Base-by-base conservation (phyloP, 1,284 basidiomycete species). In the Serendipita sp. region DNA sequence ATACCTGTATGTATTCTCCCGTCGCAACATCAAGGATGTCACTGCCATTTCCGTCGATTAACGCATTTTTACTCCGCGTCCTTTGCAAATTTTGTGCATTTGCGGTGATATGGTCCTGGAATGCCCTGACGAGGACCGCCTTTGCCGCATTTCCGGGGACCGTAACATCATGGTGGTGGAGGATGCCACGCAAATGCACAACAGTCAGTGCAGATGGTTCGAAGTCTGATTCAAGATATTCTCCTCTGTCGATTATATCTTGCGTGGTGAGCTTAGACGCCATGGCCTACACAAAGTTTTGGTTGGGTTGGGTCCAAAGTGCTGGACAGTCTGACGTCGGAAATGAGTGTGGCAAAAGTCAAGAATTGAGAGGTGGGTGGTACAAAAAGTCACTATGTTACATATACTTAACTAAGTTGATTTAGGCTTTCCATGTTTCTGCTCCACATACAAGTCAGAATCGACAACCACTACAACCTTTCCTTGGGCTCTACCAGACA, bases 171-270 rank as follows among this genome's bases (percentile, higher is more conserved):
- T 98, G 91, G 70, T 87, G 87, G 44, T 87, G 82, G 61, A 98
- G 79, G 62, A 97, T 75, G 60, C 86, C 87, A 10, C 91, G 79
- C 3, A 95, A 77, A 69, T 93, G 88, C 13, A 88, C 80, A 41
- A 94, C 82, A 3, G 87, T 95, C 64, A 94, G 81, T 1, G 81
- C 77, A 12, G 78, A 69, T 1, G 93, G 84, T 66, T 97, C 87
- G 67, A 96, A 99, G 67, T 85, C 86, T 5, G 83, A 80, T 60
- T 89, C 80, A 64, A 97, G 83, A 74, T 97, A 96, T 71, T 87
- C 81, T 68, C 87, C 89, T 34, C 78, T 73, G 42, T 74, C 76
- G 67, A 91, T 83, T 64, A 91, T 75, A 72, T 90, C 83, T 1
- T 85, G 79, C 60, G 86, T 77, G 42, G 85, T 87, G 66, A 87